These are phyloP conservation scores for Eremothecium sinecaudum DNA, from an alignment of 1,139 yeast genomes.

Conservation along the genomic window DNA sequence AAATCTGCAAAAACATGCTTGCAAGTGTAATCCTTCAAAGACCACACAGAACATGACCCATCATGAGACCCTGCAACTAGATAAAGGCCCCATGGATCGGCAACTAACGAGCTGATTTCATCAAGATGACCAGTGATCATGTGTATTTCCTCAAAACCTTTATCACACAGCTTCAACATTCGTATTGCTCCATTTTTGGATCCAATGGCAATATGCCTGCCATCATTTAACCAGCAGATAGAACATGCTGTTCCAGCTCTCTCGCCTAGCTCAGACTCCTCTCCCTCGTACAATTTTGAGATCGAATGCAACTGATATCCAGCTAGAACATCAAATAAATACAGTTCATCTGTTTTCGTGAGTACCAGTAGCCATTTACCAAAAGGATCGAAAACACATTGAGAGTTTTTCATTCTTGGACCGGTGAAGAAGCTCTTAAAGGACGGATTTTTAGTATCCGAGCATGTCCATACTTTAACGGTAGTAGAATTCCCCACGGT, in stretches of 20 bases:
- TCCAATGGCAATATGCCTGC: slow-evolving; percentile 28
- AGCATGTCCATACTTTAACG: slow-evolving; percentile 49
- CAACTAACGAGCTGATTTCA: slow-evolving; percentile 40
- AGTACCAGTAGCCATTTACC: slow-evolving; percentile 46
- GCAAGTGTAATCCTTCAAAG: slow-evolving; percentile 30
- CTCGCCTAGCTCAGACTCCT: neutral
- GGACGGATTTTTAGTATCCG: slow-evolving; percentile 31
- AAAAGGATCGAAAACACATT: slow-evolving; percentile 39
- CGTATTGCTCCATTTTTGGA: slow-evolving; percentile 35
- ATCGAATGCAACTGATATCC: slow-evolving; percentile 17
- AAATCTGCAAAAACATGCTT: neutral
- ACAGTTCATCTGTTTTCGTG: slow-evolving; percentile 31
- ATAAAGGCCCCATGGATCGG: slow-evolving; percentile 52
- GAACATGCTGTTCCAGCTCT: slow-evolving; percentile 14
- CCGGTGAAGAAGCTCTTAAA: slow-evolving; percentile 33
- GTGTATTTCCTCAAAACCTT: slow-evolving; percentile 18
- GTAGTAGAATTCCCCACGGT: slow-evolving; percentile 50
- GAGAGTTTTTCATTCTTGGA: slow-evolving; percentile 31
- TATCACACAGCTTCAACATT: slow-evolving; percentile 28
- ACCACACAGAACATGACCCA: slow-evolving; percentile 62
- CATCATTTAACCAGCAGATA: slow-evolving; percentile 30
- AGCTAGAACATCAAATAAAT: slow-evolving; percentile 20
- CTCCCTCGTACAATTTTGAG: slow-evolving; percentile 4
- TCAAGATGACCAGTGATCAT: slow-evolving; percentile 45
- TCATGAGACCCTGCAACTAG: slow-evolving; percentile 59